Conservation (phyloP, 371 early-diverging fungal species). For the Rhizopus microsporus region DNA sequence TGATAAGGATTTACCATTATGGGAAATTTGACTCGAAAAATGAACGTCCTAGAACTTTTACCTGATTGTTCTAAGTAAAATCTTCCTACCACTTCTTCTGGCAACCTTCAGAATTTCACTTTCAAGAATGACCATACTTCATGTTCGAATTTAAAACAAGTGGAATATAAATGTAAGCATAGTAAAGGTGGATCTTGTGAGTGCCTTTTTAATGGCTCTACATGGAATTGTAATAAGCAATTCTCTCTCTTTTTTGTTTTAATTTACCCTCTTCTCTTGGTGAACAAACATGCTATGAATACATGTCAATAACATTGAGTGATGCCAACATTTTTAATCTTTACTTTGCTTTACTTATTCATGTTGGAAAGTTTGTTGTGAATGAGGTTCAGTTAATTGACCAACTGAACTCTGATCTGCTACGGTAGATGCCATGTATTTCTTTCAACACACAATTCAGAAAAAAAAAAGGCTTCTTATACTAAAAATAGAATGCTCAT, state of each 20-base stretch:
- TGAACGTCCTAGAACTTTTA: too few species aligned
- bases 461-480: not conserved
- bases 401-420: constrained; percentile 42
- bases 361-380: constrained; percentile 39
- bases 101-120: too few species aligned
- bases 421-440: constrained; percentile 37
- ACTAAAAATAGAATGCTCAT: too few species aligned
- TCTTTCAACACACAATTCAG: too few species aligned
- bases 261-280: constrained; percentile 1
- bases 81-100: too few species aligned
- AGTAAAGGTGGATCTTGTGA: constrained; percentile 52
- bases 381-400: constrained; percentile 46
- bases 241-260: not conserved
- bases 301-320: not conserved
- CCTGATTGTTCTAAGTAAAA: too few species aligned
- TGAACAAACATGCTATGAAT: not conserved
- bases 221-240: not conserved
- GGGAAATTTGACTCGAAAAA: too few species aligned
- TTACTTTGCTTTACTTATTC: not conserved
- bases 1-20: too few species aligned
- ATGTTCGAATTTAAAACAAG: constrained; percentile 66
- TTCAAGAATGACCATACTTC: constrained; percentile 36
- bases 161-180: constrained; percentile 58
- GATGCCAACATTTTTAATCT: not conserved
- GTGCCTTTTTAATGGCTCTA: constrained; percentile 50